phyloP scores from a whole-genome alignment of 192 early-diverging fungal species.

The Linnemannia hyalina region DNA sequence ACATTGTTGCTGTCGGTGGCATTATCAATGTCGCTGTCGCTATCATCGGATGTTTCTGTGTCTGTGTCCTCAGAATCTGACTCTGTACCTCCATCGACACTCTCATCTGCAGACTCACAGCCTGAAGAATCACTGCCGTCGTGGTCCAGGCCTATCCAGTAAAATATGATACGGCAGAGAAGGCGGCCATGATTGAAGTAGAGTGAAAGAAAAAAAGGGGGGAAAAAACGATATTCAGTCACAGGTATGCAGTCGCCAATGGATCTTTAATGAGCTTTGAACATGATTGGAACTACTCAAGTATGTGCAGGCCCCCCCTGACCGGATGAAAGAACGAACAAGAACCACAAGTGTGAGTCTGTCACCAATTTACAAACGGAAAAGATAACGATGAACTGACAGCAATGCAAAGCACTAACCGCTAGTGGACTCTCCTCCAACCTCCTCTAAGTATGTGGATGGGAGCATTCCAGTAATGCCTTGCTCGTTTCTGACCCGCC shows the following conservation, averaged over 20 bases:
- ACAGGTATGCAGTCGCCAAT: too few species aligned
- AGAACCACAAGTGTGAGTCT: not conserved
- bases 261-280: too few species aligned
- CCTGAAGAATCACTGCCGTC: conserved; percentile 30
- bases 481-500: conserved; percentile 50
- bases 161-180: not conserved
- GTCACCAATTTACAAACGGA: not conserved
- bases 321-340: not conserved
- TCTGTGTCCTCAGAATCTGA: not conserved
- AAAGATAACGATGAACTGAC: conserved; percentile 9
- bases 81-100: not conserved
- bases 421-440: conserved; percentile 48
- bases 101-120: conserved; percentile 15
- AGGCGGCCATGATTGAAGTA: not conserved
- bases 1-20: not conserved
- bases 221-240: conserved; percentile 1
- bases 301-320: too few species aligned
- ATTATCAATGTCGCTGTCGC: conserved; percentile 3
- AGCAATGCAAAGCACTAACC: conserved; percentile 51
- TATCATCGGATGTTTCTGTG: conserved; percentile 1
- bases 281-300: too few species aligned
- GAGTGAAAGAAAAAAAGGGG: not conserved
- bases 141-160: conserved; percentile 3
- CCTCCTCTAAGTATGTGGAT: conserved; percentile 59
- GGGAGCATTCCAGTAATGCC: conserved; percentile 59